Conservation (phyloP, 495 filamentous ascomycete genomes). For the Aspergillus nidulans region DNA sequence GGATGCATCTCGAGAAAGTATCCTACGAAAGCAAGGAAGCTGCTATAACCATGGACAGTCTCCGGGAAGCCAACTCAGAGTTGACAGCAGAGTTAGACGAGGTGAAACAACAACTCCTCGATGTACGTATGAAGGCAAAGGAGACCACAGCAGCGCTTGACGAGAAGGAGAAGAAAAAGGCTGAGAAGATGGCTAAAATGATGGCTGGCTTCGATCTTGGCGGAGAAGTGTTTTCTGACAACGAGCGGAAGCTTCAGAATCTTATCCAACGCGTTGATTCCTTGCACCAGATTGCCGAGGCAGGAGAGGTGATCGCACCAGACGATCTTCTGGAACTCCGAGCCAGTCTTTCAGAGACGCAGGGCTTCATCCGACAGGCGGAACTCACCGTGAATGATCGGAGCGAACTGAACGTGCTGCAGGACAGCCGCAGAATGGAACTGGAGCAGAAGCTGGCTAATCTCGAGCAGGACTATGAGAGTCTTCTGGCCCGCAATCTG, state of each 20-base stretch:
- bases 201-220: constrained; percentile 97
- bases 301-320: constrained; percentile 73
- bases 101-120: constrained; percentile 91
- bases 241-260: constrained; percentile 76
- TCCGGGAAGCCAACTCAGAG: constrained; percentile 93
- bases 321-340: constrained; percentile 76
- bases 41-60: constrained; percentile 92
- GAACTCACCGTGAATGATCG: constrained; percentile 75
- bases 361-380: constrained; percentile 88
- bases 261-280: constrained; percentile 77
- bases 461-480: constrained; percentile 77
- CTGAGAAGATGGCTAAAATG: constrained; percentile 99
- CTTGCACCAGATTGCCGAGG: constrained; percentile 68
- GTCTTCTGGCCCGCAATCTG: constrained; percentile 74
- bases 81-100: constrained; percentile 89
- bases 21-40: constrained; percentile 96
- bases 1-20: constrained; percentile 93
- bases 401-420: constrained; percentile 55
- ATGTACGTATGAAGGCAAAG: constrained; percentile 92
- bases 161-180: constrained; percentile 98
- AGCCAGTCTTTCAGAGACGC: constrained; percentile 74
- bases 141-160: constrained; percentile 83
- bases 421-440: constrained; percentile 61
- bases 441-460: constrained; percentile 68
- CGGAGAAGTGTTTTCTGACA: constrained; percentile 83